Evolutionary conservation across 441 rosid genomes (phyloP).

Genomic region (Arabidopsis hybrid): DNA sequence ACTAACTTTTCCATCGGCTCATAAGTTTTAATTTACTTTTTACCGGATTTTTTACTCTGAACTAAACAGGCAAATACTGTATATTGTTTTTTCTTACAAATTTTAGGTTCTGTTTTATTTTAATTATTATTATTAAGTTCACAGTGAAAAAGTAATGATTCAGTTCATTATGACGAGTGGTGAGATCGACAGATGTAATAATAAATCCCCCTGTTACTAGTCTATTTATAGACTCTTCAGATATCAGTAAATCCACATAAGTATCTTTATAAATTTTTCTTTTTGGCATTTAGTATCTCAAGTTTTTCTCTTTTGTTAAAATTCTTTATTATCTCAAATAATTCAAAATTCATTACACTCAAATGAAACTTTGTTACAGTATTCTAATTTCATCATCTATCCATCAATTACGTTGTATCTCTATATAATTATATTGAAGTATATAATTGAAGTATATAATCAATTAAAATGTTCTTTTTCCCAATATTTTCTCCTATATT

Average conservation of each 20-base stretch:
- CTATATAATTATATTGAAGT: neutral
- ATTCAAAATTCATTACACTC: neutral
- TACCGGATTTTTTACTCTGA: neutral
- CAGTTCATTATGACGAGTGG: slow-evolving; percentile 29
- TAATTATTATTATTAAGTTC: neutral
- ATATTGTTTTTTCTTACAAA: slow-evolving; percentile 3
- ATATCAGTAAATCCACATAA: slow-evolving; percentile 18
- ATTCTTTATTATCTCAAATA: neutral
- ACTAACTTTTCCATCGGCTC: no score
- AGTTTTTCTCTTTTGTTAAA: neutral
- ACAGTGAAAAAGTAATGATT: slow-evolving; percentile 30
- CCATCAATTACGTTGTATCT: neutral
- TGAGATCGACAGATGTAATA: slow-evolving; percentile 17
- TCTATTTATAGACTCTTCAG: slow-evolving; percentile 42
- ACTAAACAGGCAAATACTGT: slow-evolving; percentile 6
- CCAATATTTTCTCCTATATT: neutral
- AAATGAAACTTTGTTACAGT: neutral
- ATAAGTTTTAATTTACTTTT: no score
- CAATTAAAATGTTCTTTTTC: neutral
- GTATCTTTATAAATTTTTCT: slow-evolving; percentile 5
- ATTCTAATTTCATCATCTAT: neutral
- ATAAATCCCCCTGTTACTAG: slow-evolving; percentile 23
- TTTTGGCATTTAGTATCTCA: slow-evolving; percentile 37
- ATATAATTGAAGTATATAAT: no score
- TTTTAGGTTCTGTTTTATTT: no score